These are phyloP conservation scores for Ramaria rubella DNA, from an alignment of 768 basidiomycete genomes.

Conservation along the genomic window DNA sequence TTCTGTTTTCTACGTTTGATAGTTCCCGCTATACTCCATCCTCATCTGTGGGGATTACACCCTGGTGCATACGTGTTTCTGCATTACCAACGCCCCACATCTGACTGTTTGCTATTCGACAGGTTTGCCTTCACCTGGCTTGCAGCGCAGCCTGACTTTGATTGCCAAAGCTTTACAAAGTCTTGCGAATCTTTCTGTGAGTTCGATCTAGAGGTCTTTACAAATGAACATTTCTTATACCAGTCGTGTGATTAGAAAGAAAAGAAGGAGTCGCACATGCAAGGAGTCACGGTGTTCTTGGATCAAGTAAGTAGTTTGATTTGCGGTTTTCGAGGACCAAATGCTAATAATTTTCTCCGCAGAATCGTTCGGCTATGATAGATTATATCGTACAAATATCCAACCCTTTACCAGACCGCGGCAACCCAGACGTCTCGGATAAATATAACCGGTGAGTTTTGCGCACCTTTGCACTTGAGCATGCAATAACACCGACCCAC, in stretches of 20 bases:
- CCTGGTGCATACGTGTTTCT: slow-evolving; percentile 43
- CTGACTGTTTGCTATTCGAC: slow-evolving; percentile 11
- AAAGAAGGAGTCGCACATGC: slow-evolving; percentile 7
- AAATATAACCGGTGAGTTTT: slow-evolving; percentile 9
- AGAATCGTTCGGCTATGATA: slow-evolving; percentile 42
- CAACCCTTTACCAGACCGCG: slow-evolving; percentile 9
- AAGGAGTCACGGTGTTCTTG: slow-evolving; percentile 1
- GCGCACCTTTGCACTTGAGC: slow-evolving; percentile 14
- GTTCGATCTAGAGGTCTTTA: slow-evolving; percentile 19
- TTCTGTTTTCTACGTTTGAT: slow-evolving; percentile 88
- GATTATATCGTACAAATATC: slow-evolving; percentile 47
- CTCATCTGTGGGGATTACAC: slow-evolving; percentile 74
- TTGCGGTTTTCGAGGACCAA: background rate
- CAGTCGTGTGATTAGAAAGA: background rate
- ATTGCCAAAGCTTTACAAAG: slow-evolving; percentile 89
- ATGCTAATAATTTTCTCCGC: background rate
- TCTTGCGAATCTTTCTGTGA: slow-evolving; percentile 71
- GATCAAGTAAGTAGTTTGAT: background rate
- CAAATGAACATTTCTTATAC: background rate
- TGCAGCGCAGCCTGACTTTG: slow-evolving; percentile 75
- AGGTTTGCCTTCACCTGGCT: slow-evolving; percentile 61
- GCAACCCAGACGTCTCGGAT: background rate
- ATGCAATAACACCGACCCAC: slow-evolving; percentile 23
- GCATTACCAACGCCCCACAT: slow-evolving; percentile 2
- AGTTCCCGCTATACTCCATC: slow-evolving; percentile 84